Evolutionary conservation across 148 eudicot genomes (phyloP).

Genomic region (Camellia lanceoleosa): DNA sequence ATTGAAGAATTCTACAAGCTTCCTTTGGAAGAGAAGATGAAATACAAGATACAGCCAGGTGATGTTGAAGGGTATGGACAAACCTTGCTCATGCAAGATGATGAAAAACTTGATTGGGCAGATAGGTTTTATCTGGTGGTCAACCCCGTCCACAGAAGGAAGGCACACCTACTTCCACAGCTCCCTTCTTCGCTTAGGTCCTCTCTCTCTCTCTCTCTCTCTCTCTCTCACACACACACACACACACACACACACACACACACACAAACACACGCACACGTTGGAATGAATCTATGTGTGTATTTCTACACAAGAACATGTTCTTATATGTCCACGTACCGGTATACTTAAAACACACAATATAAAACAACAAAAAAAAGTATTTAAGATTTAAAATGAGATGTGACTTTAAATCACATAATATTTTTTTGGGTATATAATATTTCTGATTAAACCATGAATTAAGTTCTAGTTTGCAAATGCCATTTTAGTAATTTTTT

Average conservation of each 20-base stretch:
- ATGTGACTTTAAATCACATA: no score
- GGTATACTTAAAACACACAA: no score
- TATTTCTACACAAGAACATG: neutral
- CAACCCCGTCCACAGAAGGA: conserved; percentile 26
- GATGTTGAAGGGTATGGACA: conserved; percentile 30
- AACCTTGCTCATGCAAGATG: conserved; percentile 8
- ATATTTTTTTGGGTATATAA: no score
- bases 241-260: no score
- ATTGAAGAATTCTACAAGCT: conserved; percentile 26
- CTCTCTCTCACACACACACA: no score
- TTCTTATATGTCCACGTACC: neutral
- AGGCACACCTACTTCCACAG: conserved; percentile 29
- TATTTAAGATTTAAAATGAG: no score
- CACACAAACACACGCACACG: no score
- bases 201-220: conserved; percentile 18
- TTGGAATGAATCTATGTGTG: neutral
- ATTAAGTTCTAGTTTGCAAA: no score
- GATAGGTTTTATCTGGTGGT: conserved; percentile 34
- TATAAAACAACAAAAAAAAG: no score
- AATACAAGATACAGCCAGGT: conserved; percentile 7
- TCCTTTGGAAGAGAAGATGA: conserved; percentile 23
- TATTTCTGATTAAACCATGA: no score
- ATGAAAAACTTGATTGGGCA: conserved; percentile 26
- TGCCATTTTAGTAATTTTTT: no score
- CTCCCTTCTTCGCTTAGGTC: conserved; percentile 36